Conservation (phyloP, 495 filamentous ascomycete genomes). For the Podospora bellae-mahoneyi region DNA sequence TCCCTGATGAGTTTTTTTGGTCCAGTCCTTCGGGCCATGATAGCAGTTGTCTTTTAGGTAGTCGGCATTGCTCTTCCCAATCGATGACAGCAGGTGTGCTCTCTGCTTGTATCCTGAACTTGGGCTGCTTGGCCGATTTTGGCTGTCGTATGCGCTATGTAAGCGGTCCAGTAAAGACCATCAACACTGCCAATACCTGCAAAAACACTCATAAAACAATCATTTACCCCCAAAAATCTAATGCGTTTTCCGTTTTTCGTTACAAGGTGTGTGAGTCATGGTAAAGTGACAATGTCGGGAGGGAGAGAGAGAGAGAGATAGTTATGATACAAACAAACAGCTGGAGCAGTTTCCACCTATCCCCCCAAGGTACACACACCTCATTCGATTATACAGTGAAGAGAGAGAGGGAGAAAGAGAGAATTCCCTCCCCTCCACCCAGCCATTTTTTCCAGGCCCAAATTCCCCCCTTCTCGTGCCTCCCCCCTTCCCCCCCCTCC, state of each 20-base stretch:
- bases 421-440: background rate
- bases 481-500: background rate
- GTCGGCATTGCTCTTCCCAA: too few species aligned
- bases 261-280: background rate
- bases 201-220: background rate
- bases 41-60: too few species aligned
- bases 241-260: background rate
- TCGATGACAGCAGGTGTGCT: too few species aligned
- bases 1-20: too few species aligned
- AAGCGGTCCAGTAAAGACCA: background rate
- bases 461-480: background rate
- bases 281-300: background rate
- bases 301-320: background rate
- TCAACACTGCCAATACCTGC: background rate
- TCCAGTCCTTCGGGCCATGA: too few species aligned
- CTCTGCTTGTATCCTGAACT: too few species aligned
- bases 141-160: too few species aligned
- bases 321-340: background rate
- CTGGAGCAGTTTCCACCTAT: background rate
- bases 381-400: background rate
- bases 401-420: background rate
- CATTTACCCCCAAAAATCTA: slow-evolving; percentile 4
- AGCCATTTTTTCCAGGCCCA: background rate
- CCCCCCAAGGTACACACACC: background rate
- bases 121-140: too few species aligned